Percentiles rank a stretch among this genome's conserved stretches.
phyloP scores from a whole-genome alignment of 2,329 filamentous ascomycete species.

The Apiospora pterosperma region DNA sequence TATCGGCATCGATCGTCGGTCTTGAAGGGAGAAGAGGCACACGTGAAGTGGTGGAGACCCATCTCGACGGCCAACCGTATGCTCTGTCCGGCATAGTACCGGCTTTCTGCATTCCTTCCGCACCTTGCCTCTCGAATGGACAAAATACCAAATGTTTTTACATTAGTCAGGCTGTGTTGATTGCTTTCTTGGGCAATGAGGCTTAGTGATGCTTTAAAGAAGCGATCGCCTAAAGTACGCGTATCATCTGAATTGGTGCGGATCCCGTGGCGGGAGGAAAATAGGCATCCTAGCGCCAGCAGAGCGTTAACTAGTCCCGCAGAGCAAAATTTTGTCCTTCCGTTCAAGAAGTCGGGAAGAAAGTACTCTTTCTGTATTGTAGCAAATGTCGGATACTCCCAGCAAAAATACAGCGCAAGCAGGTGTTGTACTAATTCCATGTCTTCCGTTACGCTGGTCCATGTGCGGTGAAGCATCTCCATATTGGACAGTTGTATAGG shows the following conservation, averaged over 20 bases:
- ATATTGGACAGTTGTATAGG: conserved; percentile 41
- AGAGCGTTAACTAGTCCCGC: conserved; percentile 65
- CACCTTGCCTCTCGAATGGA: conserved; percentile 70
- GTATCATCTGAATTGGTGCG: conserved; percentile 58
- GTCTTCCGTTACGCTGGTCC: conserved; percentile 62
- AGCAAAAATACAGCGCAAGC: conserved; percentile 65
- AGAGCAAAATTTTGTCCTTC: conserved; percentile 64
- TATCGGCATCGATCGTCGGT: conserved; percentile 55
- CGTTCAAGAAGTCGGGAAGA: conserved; percentile 59
- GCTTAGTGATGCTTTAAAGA: conserved; percentile 66
- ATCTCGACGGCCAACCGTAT: conserved; percentile 70
- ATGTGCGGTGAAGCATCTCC: conserved; percentile 37
- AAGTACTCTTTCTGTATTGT: conserved; percentile 71
- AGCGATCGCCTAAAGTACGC: conserved; percentile 67
- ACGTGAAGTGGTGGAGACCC: conserved; percentile 61
- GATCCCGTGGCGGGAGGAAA: conserved; percentile 62
- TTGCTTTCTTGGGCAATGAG: conserved; percentile 56
- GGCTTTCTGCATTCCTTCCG: conserved; percentile 68
- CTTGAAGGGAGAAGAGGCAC: conserved; percentile 56
- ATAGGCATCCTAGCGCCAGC: conserved; percentile 63
- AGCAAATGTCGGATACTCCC: conserved; percentile 73
- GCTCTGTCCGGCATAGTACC: conserved; percentile 69
- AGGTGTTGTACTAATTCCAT: conserved; percentile 58
- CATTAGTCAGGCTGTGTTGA: conserved; percentile 63
- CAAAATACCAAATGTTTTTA: conserved; percentile 76